phyloP scores from a whole-genome alignment of 352 stramenopile species.

The Phytophthora pistaciae region DNA sequence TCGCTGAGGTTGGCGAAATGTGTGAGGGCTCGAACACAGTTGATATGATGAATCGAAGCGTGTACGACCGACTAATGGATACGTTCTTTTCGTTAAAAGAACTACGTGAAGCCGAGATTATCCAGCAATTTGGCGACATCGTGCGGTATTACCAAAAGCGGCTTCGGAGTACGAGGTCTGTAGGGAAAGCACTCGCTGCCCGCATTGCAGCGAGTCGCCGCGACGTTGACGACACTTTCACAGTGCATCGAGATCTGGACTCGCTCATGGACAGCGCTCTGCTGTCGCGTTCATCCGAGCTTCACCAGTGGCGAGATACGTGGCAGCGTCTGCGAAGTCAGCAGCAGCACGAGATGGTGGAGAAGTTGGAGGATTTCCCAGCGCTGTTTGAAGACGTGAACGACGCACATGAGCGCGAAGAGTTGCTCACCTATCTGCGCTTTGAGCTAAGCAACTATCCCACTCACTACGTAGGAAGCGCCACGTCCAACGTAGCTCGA shows the following conservation, averaged over 20 bases:
- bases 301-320: conserved; percentile 11
- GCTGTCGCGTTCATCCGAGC: background rate
- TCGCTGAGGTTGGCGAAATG: background rate
- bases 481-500: background rate
- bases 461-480: background rate
- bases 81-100: conserved; percentile 2
- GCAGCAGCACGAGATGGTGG: background rate
- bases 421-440: conserved; percentile 2
- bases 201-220: conserved; percentile 8
- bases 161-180: background rate
- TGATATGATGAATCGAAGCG: background rate
- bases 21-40: background rate
- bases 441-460: conserved; percentile 19
- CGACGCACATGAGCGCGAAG: background rate
- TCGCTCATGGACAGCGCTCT: background rate
- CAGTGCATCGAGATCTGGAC: conserved; percentile 1
- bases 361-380: conserved; percentile 6
- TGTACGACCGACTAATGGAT: conserved; percentile 9
- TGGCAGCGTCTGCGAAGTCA: conserved; percentile 5
- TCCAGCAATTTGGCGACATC: background rate
- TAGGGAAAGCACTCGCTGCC: background rate
- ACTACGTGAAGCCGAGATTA: background rate
- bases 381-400: background rate
- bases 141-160: background rate
- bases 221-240: conserved; percentile 6